Evolutionary conservation across 176 grass and related monocot species (phyloP), one percentile per base, ranked within the genome.

Genomic region (Paspalum notatum): DNA sequence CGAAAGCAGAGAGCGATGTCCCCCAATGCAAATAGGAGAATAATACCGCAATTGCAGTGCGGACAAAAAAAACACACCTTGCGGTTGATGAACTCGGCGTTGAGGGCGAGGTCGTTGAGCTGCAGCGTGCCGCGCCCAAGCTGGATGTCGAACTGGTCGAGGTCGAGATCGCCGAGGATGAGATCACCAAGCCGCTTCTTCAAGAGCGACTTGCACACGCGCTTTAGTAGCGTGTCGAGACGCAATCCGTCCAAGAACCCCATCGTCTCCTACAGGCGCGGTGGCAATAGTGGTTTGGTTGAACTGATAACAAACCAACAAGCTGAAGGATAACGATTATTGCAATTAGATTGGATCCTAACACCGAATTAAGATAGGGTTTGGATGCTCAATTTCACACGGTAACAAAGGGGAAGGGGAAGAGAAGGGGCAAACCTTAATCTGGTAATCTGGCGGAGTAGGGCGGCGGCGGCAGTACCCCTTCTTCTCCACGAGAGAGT

Each of bases 161-260:
- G 90, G 75, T 95, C 96, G 75, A 99, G 76, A 27, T 99, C 96
- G 27, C 96, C 96, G 25, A 99, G 89, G 79, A 99, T 75, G 75
- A 99, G 78, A 80, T 99, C 92, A 65, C 96, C 96, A 6, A 99
- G 85, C 82, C 90, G 86, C 86, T 95, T 99, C 92, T 95, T 99
- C 56, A 99, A 62, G 17, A 99, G 86, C 78, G 93, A 94, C 80
- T 93, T 95, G 76, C 92, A 99, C 4, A 95, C 68, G 55, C 92
- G 88, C 90, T 99, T 99, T 75, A 99, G 56, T 48, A 91, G 76
- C 45, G 75, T 91, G 63, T 66, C 64, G n/a, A 86, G 54, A 12
- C 76, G 87, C 6, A 95, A 71, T n/a, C 76, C 82, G 54, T 80
- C 78, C 32, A 85, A 41, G 7, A 93, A 59, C 52, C 83, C 82